A percentile compares a stretch with the other conserved stretches of the same genome.
phyloP scores from a whole-genome alignment of 345 rosid genomes.

The Populus simonii region DNA sequence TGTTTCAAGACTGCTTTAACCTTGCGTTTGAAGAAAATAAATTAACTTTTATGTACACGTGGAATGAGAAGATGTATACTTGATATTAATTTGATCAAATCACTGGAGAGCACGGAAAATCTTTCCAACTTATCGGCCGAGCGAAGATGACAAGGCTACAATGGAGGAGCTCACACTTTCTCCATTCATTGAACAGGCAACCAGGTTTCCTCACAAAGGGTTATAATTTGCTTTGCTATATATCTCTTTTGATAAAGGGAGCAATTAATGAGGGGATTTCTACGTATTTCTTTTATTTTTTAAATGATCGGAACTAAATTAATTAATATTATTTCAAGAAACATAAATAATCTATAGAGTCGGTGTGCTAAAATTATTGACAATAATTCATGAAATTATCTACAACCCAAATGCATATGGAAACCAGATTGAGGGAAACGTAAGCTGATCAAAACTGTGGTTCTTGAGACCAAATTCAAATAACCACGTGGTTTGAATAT shows the following conservation, averaged over 20 bases:
- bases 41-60: not conserved
- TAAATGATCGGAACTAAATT: too few species aligned
- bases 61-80: not conserved
- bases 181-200: not conserved
- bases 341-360: not conserved
- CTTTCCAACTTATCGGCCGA: not conserved
- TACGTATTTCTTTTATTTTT: too few species aligned
- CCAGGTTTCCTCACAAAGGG: not conserved
- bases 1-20: not conserved
- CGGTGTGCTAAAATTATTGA: not conserved
- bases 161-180: not conserved
- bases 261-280: too few species aligned
- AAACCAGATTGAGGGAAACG: too few species aligned
- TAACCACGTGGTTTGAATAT: conserved; percentile 11
- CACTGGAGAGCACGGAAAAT: not conserved
- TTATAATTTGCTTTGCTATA: not conserved
- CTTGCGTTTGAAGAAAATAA: not conserved
- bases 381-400: too few species aligned
- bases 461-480: not conserved
- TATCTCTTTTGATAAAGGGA: not conserved
- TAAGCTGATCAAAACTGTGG: not conserved
- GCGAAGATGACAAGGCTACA: not conserved
- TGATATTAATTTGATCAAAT: not conserved
- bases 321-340: too few species aligned
- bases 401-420: too few species aligned